Percentiles rank a stretch among this genome's conserved stretches.
Evolutionary conservation across 768 basidiomycete species (phyloP).

Genomic region (Gyrodon lividus): DNA sequence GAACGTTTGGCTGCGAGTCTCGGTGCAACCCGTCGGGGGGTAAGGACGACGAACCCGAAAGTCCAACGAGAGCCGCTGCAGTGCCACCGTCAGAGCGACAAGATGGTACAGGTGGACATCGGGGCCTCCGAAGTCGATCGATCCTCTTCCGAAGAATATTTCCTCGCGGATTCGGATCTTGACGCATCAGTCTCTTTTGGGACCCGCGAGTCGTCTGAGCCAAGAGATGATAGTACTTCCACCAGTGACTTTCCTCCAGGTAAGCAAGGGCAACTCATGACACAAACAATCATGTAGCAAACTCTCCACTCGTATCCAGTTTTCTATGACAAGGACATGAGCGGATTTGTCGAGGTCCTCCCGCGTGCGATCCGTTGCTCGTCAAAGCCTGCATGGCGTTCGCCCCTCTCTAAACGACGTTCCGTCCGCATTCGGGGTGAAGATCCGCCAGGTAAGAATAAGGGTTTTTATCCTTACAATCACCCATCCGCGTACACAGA

Average conservation of each 20-base stretch:
- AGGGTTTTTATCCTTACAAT: too few species aligned
- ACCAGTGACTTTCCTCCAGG: neutral
- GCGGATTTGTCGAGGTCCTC: neutral
- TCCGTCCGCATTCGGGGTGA: neutral
- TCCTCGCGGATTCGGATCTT: too few species aligned
- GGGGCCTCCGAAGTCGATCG: neutral
- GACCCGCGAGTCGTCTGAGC: too few species aligned
- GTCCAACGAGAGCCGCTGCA: neutral
- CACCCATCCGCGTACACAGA: neutral
- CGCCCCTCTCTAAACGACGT: neutral
- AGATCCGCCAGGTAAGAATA: constrained; percentile 5
- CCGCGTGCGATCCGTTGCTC: neutral
- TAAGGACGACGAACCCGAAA: neutral
- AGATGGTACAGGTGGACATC: neutral
- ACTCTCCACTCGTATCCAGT: neutral
- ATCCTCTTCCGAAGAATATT: neutral
- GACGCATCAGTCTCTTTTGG: too few species aligned
- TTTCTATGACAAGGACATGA: neutral
- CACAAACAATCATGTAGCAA: neutral
- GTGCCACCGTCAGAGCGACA: neutral
- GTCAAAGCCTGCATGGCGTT: neutral
- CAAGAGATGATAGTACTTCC: neutral
- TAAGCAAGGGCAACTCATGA: neutral
- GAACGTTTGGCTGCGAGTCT: neutral
- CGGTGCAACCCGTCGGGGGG: neutral